Base-by-base conservation (phyloP, 768 basidiomycete genomes). In the Fomitopsis pulvina region DNA sequence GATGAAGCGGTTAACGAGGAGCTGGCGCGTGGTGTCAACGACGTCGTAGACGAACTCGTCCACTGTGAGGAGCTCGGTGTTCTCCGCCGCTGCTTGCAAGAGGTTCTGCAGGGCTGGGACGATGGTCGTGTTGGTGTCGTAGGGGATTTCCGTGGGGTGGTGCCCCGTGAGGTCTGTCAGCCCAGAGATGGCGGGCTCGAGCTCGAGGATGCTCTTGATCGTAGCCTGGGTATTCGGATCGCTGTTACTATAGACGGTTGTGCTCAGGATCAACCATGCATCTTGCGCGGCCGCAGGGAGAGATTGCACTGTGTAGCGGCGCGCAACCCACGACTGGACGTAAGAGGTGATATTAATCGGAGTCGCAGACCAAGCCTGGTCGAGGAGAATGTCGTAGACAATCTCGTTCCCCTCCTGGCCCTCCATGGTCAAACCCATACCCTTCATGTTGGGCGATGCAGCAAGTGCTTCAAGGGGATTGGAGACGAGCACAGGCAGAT, bases 321-420 rank as follows among this genome's bases (percentile, higher is more conserved):
- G 65, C 22, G 63, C 50, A 14, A 63, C 63, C 68, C 70, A 72
- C 7, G 61, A 53, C 28, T 59, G 52, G 21, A 69, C 59, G 42
- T 70, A 71, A 2, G 54, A 44, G 1, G 62, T 53, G 52, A 64
- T 61, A 48, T 68, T 54, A 41, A 72, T 57, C 3, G 67, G 55
- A 1, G 60, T 60, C 2, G 64, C 43, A 3, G 68, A 71, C 71
- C 71, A 72, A 1, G 69, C 71, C 46, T 71, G 71, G 55, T 71
- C 69, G 32, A 72, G 63, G 3, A 72, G 59, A 22, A 72, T 52
- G 44, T 71, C 68, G 41, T 72, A 71, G n/a, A 71, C 59, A 32
- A 72, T 66, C 62, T 71, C 71, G 52, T 72, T 72, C n/a, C 71
- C 71, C 48, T 72, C 71, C 43, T 69, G 62, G 4, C 71, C 69